Base-by-base conservation (phyloP, 2,329 filamentous ascomycete genomes). In the Paracamarosporium sp. region DNA sequence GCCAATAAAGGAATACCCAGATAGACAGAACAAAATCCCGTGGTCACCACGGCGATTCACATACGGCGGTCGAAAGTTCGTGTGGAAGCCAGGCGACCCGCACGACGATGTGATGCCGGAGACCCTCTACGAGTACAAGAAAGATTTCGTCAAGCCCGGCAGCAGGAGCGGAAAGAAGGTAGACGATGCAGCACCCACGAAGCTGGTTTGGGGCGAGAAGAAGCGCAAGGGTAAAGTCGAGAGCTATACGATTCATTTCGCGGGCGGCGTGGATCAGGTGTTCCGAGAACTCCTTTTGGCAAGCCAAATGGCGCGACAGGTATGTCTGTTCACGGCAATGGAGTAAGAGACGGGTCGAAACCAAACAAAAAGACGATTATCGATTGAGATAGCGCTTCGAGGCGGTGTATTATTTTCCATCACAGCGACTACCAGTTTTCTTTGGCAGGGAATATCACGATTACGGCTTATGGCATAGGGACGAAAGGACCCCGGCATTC, bases 61-160 rank as follows among this genome's bases (percentile, higher is more conserved):
- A 6, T 76, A 75, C 45, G 73, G 72, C 38, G 73, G 73, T 9
- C 71, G 73, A 7, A 66, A 70, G 20, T 76, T 76, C 54, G 73
- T 78, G 20, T 85, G 81, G 79, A 81, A 70, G 33, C 73, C 72
- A 8, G 79, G 76, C 20, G 65, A 76, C 22, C 77, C 80, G 2
- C 70, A 84, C 66, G 81, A 84, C 60, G 80, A 84, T 35, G 71
- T 72, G 5, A 76, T 76, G 73, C 72, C 72, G 5, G 73, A 76
- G 63, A 74, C 72, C 4, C 63, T 76, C 22, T 76, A 75, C 59
- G 73, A 76, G 51, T 76, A 71, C 50, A 65, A 65, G 27, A 66
- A 63, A 28, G 72, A 75, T 44, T 74, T 68, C 68, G 65, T 70
- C 9, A 75, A 75, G 60, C 71, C 73, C 20, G 72, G 72, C 8